Base-by-base conservation (phyloP, 2,329 filamentous ascomycete genomes). In the Fusarium devonianum region DNA sequence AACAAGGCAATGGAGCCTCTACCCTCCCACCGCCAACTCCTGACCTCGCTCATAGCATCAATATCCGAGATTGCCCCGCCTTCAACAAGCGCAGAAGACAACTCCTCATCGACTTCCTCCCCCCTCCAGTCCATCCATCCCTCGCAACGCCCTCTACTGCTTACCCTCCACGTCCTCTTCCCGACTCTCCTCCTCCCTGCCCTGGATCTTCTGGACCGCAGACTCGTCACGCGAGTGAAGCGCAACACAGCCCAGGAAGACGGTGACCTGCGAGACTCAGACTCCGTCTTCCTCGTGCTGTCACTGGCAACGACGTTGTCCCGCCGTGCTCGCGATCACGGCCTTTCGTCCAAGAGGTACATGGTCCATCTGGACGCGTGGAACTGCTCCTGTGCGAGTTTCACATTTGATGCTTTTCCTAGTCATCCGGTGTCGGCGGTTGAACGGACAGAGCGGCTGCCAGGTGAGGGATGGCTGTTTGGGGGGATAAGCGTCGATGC, bases 351-450 rank as follows among this genome's bases (percentile, higher is more conserved):
- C 16, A 60, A 56, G 29, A 56, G 63, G 39, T 95, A 97, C 71
- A 77, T 89, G 62, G 89, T 97, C 12, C 83, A 86, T 8, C 78
- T 92, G 2, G 63, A 70, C 1, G 84, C 87, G 2, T 97, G 94
- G 94, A 92, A 88, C 70, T 99, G 94, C 71, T 90, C 85, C 1
- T 99, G 94, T 74, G 88, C 92, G 4, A 86, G 85, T 1, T 97
- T 97, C 70, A 81, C 87, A 0, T 86, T 95, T 55, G 78, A 86
- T 14, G 82, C 87, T 3, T 92, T 92, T 61, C 77, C 64, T 16
- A 52, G 36, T n/a, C 49, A 53, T 10, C 25, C 36, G 34, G 55
- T 17, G 11, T 12, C 53, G 18, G 8, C 41, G 12, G n/a, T 28
- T 14, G 36, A 35, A 32, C 42, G 46, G 19, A 21, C 25, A 4